phyloP scores from a whole-genome alignment of 1,284 basidiomycete species.

The Naganishia albida region DNA sequence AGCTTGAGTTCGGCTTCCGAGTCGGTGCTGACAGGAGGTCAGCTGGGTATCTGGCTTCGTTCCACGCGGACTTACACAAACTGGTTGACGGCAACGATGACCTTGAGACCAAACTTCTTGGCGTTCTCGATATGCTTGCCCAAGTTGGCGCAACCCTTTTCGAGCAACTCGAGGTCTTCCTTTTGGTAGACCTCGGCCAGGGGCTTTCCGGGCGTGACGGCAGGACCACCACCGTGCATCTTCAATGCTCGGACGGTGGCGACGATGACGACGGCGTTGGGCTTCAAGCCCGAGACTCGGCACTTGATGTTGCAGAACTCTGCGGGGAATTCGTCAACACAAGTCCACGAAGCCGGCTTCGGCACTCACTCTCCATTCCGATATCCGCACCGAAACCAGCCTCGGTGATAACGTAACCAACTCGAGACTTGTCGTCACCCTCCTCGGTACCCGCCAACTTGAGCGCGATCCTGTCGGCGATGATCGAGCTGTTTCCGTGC shows the following conservation, averaged over 20 bases:
- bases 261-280: constrained; percentile 93
- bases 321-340: constrained; percentile 26
- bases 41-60: constrained; percentile 15
- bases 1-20: constrained; percentile 86
- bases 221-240: constrained; percentile 98
- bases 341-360: not conserved
- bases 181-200: constrained; percentile 90
- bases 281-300: constrained; percentile 84
- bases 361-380: constrained; percentile 75
- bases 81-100: constrained; percentile 92
- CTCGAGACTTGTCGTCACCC: constrained; percentile 75
- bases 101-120: constrained; percentile 94
- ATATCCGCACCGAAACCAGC: constrained; percentile 99
- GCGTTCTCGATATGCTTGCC: constrained; percentile 93
- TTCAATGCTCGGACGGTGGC: constrained; percentile 97
- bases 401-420: constrained; percentile 96
- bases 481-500: constrained; percentile 97
- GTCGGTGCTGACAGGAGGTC: constrained; percentile 67
- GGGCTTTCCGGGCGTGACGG: constrained; percentile 94
- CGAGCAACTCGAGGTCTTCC: constrained; percentile 87
- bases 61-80: constrained; percentile 69
- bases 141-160: constrained; percentile 90
- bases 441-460: constrained; percentile 96
- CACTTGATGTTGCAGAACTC: constrained; percentile 99
- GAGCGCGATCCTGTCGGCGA: constrained; percentile 92